These are phyloP conservation scores for Medicago lupulina DNA, from an alignment of 306 rosid species.

Conservation along the genomic window DNA sequence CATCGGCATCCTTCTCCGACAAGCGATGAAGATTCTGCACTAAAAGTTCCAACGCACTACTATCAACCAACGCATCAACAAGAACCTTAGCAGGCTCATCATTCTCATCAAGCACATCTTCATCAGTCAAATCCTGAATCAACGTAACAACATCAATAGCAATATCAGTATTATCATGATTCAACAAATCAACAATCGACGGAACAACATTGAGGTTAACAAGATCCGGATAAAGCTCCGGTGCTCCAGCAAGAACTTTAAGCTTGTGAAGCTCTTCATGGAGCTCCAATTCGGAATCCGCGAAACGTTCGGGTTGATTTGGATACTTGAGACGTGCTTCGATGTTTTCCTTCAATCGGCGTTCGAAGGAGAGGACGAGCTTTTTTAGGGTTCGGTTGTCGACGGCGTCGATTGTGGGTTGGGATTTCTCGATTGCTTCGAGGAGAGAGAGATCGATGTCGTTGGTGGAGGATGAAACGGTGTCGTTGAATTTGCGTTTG, in stretches of 20 bases:
- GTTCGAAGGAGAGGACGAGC: slow-evolving; percentile 85
- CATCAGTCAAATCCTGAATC: slow-evolving; percentile 86
- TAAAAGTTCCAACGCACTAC: slow-evolving; percentile 75
- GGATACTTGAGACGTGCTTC: slow-evolving; percentile 91
- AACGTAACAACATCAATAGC: slow-evolving; percentile 83
- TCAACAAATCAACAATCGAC: slow-evolving; percentile 74
- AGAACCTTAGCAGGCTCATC: slow-evolving; percentile 78
- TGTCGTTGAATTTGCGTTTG: slow-evolving; percentile 75
- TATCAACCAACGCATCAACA: slow-evolving; percentile 76
- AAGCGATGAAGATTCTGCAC: slow-evolving; percentile 80
- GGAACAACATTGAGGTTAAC: slow-evolving; percentile 75
- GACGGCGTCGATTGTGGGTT: slow-evolving; percentile 57
- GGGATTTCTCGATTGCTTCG: slow-evolving; percentile 86
- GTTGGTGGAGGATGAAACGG: slow-evolving; percentile 43
- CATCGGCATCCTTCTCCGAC: slow-evolving; percentile 76
- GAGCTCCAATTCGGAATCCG: slow-evolving; percentile 92
- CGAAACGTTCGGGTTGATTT: slow-evolving; percentile 84
- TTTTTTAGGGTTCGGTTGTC: slow-evolving; percentile 79
- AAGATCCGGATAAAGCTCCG: slow-evolving; percentile 89
- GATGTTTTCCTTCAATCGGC: slow-evolving; percentile 86
- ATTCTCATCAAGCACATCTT: slow-evolving; percentile 78
- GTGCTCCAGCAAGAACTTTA: slow-evolving; percentile 83
- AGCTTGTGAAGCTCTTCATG: slow-evolving; percentile 91
- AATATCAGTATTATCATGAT: slow-evolving; percentile 86
- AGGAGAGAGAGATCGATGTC: slow-evolving; percentile 68